Percentiles rank a stretch among this genome's conserved stretches.
Conservation (phyloP, 495 filamentous ascomycete genomes). For the Lophiotrema nucula region DNA sequence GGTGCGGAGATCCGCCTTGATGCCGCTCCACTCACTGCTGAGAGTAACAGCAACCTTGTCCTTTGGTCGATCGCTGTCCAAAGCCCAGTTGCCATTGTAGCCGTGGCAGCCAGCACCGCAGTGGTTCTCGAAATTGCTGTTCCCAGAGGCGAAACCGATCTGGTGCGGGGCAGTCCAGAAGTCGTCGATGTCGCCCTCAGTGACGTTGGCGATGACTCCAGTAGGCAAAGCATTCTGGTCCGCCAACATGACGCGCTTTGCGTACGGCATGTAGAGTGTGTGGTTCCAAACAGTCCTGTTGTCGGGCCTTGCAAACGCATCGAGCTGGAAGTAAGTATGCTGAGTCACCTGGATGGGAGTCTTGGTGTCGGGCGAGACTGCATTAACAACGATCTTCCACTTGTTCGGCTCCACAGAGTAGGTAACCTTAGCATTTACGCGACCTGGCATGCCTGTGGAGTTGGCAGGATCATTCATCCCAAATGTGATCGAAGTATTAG, state of each 20-base stretch:
- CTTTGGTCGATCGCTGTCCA: constrained; percentile 9
- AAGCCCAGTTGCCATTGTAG: constrained; percentile 27
- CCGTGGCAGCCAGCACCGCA: constrained; percentile 31
- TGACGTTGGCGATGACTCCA: constrained; percentile 21
- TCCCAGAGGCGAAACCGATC: constrained; percentile 21
- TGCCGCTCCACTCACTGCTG: constrained; percentile 29
- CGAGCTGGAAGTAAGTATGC: constrained; percentile 32
- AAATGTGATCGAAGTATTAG: constrained; percentile 29
- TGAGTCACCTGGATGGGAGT: constrained; percentile 40
- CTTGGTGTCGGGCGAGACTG: constrained; percentile 49
- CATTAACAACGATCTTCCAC: constrained; percentile 57
- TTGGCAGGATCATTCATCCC: constrained; percentile 26
- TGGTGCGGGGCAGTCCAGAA: constrained; percentile 31
- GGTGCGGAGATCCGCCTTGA: constrained; percentile 31
- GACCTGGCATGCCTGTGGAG: constrained; percentile 28
- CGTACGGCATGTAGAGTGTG: constrained; percentile 34
- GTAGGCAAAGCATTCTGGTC: constrained; percentile 29
- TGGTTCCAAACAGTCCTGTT: constrained; percentile 45
- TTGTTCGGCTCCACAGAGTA: constrained; percentile 46
- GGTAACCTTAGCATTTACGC: constrained; percentile 25
- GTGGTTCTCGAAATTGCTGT: constrained; percentile 19
- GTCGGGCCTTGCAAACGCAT: constrained; percentile 43
- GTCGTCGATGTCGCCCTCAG: constrained; percentile 26
- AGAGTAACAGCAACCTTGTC: constrained; percentile 16
- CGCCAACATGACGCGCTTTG: constrained; percentile 14